These are phyloP conservation scores for Harrya chromipes DNA, from an alignment of 768 basidiomycete species.

Conservation along the genomic window DNA sequence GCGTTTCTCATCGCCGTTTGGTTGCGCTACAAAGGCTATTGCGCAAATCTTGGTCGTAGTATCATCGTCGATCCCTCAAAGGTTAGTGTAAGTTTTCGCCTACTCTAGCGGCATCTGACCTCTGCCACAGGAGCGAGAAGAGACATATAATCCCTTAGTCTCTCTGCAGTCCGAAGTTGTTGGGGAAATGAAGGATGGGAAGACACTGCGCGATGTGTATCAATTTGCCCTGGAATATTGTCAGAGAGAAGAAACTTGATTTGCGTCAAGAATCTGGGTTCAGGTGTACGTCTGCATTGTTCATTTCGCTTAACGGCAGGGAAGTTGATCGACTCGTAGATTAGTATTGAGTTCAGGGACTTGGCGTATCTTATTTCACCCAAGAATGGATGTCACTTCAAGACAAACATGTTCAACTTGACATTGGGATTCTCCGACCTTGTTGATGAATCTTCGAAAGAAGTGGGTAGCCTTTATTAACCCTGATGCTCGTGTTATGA, in stretches of 20 bases:
- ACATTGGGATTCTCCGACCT: conserved; percentile 86
- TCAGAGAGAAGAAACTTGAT: conserved; percentile 77
- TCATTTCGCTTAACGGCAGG: background rate
- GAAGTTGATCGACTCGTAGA: conserved; percentile 46
- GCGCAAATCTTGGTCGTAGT: conserved; percentile 87
- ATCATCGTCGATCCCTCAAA: conserved; percentile 94
- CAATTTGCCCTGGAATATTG: conserved; percentile 63
- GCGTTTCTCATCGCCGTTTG: conserved; percentile 87
- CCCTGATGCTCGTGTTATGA: background rate
- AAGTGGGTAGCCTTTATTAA: conserved; percentile 47
- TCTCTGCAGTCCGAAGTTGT: conserved; percentile 76
- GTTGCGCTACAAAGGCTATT: conserved; percentile 90
- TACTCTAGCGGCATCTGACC: background rate
- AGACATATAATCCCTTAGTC: conserved; percentile 76
- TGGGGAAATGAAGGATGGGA: conserved; percentile 75
- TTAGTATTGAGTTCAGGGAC: conserved; percentile 94
- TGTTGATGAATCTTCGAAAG: conserved; percentile 67
- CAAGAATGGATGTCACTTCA: conserved; percentile 72
- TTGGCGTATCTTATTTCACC: conserved; percentile 75
- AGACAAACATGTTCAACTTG: conserved; percentile 78
- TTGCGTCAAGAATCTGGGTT: conserved; percentile 85
- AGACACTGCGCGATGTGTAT: conserved; percentile 76
- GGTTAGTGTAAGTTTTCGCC: conserved; percentile 36
- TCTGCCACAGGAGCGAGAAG: conserved; percentile 77
- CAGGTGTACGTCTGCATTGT: conserved; percentile 57